These are phyloP conservation scores for Draba incana DNA, from an alignment of 345 rosid genomes.

Conservation along the genomic window DNA sequence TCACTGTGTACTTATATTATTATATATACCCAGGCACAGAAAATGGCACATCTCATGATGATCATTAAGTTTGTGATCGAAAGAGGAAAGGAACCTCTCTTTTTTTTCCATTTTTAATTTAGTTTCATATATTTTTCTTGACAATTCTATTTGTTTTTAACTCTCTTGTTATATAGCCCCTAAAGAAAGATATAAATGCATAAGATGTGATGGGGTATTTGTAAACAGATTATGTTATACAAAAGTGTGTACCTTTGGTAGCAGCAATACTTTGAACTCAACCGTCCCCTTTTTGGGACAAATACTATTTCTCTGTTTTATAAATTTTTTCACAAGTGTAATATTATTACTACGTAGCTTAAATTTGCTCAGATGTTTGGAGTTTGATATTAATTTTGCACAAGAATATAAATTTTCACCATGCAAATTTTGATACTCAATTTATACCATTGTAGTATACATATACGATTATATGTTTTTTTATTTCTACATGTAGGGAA, in stretches of 20 bases:
- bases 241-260: slow-evolving; percentile 31
- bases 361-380: not conserved
- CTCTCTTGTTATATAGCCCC: slow-evolving; percentile 30
- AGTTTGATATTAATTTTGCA: not conserved
- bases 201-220: slow-evolving; percentile 32
- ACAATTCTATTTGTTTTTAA: slow-evolving; percentile 29
- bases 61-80: slow-evolving; percentile 40
- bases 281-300: not conserved
- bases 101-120: slow-evolving; percentile 17
- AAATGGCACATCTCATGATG: slow-evolving; percentile 17
- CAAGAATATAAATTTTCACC: too few species aligned
- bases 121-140: slow-evolving; percentile 6
- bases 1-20: slow-evolving; percentile 33
- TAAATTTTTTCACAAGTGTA: not conserved
- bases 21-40: slow-evolving; percentile 33
- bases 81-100: slow-evolving; percentile 10
- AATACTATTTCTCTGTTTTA: not conserved
- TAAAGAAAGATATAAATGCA: not conserved
- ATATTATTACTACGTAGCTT: not conserved
- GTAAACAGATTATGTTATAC: slow-evolving; percentile 32
- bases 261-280: slow-evolving; percentile 5
- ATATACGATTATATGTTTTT: too few species aligned
- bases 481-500: too few species aligned
- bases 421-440: too few species aligned
- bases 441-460: too few species aligned